Evolutionary conservation across 2,329 filamentous ascomycete species (phyloP).

Genomic region (Penicillium sp.): DNA sequence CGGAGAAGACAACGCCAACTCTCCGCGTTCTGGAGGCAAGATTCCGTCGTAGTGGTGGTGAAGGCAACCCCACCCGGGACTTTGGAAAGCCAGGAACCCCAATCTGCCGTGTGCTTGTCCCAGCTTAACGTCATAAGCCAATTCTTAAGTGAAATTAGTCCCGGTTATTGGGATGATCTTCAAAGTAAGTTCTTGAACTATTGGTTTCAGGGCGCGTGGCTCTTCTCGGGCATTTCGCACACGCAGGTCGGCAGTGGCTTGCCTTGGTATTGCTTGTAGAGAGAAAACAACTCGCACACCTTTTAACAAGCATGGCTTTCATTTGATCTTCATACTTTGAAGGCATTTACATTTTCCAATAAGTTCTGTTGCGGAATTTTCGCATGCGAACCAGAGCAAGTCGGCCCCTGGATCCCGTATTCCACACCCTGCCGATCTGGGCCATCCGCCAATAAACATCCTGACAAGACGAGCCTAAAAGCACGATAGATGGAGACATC

Average conservation of each 20-base stretch:
- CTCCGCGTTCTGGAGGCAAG: neutral
- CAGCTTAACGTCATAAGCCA: neutral
- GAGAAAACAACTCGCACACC: neutral
- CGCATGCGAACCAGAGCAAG: neutral
- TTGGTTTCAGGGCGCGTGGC: neutral
- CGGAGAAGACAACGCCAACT: neutral
- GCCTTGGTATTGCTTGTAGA: neutral
- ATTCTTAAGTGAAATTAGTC: neutral
- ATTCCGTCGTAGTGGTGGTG: neutral
- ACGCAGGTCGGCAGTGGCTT: constrained; percentile 1
- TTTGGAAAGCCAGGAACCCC: neutral
- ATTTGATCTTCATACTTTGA: too few relatives aligned
- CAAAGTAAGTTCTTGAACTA: neutral
- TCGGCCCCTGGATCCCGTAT: neutral
- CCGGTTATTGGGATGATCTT: neutral
- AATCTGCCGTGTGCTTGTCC: neutral
- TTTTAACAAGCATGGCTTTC: neutral
- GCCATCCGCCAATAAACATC: neutral
- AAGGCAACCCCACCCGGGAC: neutral
- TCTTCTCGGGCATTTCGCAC: neutral
- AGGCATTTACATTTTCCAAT: neutral
- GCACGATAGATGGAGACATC: constrained; percentile 9
- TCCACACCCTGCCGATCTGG: constrained; percentile 11
- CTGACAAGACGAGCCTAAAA: constrained; percentile 1
- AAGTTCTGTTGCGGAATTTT: neutral